Percentiles rank a stretch among this genome's conserved stretches.
Conservation (phyloP, 441 rosid genomes). For the Bocquillonia castaneifolia region DNA sequence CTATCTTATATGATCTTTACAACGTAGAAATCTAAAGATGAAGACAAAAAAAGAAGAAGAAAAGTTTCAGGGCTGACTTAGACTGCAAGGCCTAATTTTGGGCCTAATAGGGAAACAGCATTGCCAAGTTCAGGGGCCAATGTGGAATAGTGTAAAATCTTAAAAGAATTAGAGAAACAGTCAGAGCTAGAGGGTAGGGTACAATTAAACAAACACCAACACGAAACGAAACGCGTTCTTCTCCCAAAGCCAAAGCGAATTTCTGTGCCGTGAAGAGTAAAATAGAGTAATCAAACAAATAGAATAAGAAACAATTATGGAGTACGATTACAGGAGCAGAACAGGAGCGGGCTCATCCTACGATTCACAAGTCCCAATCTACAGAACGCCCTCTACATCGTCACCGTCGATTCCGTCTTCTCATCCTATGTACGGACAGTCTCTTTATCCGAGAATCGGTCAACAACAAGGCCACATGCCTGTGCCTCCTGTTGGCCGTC, state of each 20-base stretch:
- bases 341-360: slow-evolving; percentile 31
- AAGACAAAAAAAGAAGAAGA: too few relatives aligned
- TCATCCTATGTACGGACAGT: slow-evolving; percentile 46
- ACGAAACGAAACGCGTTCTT: not conserved
- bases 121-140: not conserved
- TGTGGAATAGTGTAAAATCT: not conserved
- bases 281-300: too few relatives aligned
- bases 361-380: slow-evolving; percentile 35
- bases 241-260: too few relatives aligned
- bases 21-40: too few relatives aligned
- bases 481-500: slow-evolving; percentile 43
- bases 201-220: not conserved
- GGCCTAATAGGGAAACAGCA: not conserved
- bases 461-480: slow-evolving; percentile 41
- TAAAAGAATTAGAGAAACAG: too few relatives aligned
- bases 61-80: too few relatives aligned
- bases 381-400: slow-evolving; percentile 44
- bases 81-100: not conserved
- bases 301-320: slow-evolving; percentile 31
- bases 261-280: too few relatives aligned
- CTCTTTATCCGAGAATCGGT: slow-evolving; percentile 66
- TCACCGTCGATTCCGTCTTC: slow-evolving; percentile 35
- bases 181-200: too few relatives aligned
- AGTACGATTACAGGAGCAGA: slow-evolving; percentile 63
- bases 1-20: too few relatives aligned